A percentile compares a stretch with the other conserved stretches of the same genome.
phyloP scores from a whole-genome alignment of 208 protist genomes.

The Balamuthia mandrillaris region DNA sequence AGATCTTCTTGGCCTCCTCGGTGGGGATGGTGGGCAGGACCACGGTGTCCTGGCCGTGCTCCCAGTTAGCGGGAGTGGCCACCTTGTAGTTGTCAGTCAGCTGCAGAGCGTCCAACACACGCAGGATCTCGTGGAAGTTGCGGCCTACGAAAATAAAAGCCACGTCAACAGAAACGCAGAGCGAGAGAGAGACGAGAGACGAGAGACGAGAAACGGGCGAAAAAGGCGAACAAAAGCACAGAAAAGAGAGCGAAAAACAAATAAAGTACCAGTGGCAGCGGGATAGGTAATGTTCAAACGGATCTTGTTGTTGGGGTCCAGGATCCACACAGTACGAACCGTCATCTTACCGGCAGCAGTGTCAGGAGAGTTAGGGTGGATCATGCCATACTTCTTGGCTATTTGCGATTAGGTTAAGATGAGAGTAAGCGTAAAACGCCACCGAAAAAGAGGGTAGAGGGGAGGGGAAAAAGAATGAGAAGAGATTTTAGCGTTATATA shows the following conservation, averaged over 20 bases:
- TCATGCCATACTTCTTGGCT: constrained; percentile 58
- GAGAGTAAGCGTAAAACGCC: too few relatives aligned
- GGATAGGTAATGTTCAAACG: constrained; percentile 64
- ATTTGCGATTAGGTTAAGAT: too few relatives aligned
- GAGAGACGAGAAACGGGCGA: too few relatives aligned
- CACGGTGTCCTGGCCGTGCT: constrained; percentile 56
- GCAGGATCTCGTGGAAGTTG: constrained; percentile 66
- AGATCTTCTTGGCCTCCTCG: constrained; percentile 48
- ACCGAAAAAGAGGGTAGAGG: too few relatives aligned
- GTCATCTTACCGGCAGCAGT: constrained; percentile 50
- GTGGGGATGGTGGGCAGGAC: constrained; percentile 46
- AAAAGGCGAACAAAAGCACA: too few relatives aligned
- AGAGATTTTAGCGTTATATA: too few relatives aligned
- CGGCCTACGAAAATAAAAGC: constrained; percentile 23
- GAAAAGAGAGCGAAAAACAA: too few relatives aligned
- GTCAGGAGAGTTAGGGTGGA: constrained; percentile 51
- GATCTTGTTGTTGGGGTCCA: constrained; percentile 64
- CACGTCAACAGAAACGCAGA: too few relatives aligned
- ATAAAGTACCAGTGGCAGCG: constrained; percentile 31
- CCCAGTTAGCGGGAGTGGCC: constrained; percentile 67
- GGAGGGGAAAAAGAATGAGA: too few relatives aligned
- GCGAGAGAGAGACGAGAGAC: too few relatives aligned
- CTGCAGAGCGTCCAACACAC: constrained; percentile 68
- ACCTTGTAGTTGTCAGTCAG: constrained; percentile 63
- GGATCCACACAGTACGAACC: constrained; percentile 63